Percentiles rank a stretch among this genome's conserved stretches.
Conservation (phyloP, 768 basidiomycete species). For the Mycena belliarum region DNA sequence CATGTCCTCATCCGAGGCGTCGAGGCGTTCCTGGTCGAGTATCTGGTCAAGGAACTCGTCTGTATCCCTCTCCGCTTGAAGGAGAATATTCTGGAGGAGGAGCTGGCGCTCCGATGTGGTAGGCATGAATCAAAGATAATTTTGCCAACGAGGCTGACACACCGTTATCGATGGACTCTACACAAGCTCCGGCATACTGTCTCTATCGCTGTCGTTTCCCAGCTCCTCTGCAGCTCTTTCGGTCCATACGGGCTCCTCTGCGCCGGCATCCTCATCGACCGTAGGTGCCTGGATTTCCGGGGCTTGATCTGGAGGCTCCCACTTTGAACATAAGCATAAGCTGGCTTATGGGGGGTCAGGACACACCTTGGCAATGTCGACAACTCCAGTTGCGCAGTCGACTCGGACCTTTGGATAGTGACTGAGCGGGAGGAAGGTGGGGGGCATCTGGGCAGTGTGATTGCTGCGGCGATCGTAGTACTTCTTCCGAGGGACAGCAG, state of each 20-base stretch:
- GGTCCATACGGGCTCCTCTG: background rate
- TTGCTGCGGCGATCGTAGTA: too few relatives aligned
- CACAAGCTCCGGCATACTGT: background rate
- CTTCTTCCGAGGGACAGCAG: too few relatives aligned
- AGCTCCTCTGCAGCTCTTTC: background rate
- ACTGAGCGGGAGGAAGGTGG: too few relatives aligned
- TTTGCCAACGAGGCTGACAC: background rate
- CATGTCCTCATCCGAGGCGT: background rate
- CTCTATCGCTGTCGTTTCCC: background rate
- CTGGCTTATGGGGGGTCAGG: too few relatives aligned
- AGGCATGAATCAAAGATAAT: background rate
- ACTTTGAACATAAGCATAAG: too few relatives aligned
- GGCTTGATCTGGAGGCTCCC: too few relatives aligned
- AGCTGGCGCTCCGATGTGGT: background rate
- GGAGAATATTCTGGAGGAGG: background rate
- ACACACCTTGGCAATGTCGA: too few relatives aligned
- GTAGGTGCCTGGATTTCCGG: too few relatives aligned
- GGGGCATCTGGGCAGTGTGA: too few relatives aligned
- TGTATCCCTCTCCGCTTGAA: background rate
- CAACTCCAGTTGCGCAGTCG: too few relatives aligned
- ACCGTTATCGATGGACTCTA: background rate
- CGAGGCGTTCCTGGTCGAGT: background rate
- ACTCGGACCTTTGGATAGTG: too few relatives aligned
- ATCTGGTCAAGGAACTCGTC: background rate
- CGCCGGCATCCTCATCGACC: too few relatives aligned